These are phyloP conservation scores for Sphagnum tenellum DNA, from an alignment of 225 moss, liverwort and hornwort genomes.

Conservation along the genomic window DNA sequence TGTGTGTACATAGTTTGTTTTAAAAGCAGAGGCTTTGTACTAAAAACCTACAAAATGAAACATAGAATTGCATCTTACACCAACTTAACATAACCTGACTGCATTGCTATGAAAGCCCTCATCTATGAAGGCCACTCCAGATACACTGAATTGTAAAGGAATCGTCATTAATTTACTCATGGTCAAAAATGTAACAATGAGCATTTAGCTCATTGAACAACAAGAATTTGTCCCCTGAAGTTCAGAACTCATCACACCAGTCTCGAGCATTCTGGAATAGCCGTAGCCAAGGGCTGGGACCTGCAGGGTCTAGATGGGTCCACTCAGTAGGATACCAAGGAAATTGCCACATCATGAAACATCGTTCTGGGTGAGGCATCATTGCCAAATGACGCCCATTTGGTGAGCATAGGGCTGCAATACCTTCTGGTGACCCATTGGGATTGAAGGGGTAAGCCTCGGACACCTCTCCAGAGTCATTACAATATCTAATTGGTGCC, in stretches of 20 bases:
- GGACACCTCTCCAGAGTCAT: constrained; percentile 67
- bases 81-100: too few relatives aligned
- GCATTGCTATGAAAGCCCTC: too few relatives aligned
- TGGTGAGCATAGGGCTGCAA: constrained; percentile 85
- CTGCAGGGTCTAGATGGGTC: constrained; percentile 49
- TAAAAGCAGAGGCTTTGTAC: too few relatives aligned
- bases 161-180: too few relatives aligned
- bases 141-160: too few relatives aligned
- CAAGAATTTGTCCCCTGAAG: too few relatives aligned
- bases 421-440: constrained; percentile 85
- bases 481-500: constrained; percentile 71
- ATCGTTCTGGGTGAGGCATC: constrained; percentile 97
- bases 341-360: constrained; percentile 98
- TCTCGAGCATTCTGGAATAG: constrained; percentile 87
- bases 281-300: constrained; percentile 91
- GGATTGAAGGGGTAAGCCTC: constrained; percentile 92
- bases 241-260: constrained; percentile 49
- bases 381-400: constrained; percentile 89
- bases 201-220: too few relatives aligned
- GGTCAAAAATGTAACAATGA: too few relatives aligned
- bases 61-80: too few relatives aligned
- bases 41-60: too few relatives aligned
- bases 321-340: constrained; percentile 92
- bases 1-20: too few relatives aligned
- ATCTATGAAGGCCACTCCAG: too few relatives aligned